These are phyloP conservation scores for Platismatia glauca DNA, from an alignment of 495 filamentous ascomycete genomes.

Conservation along the genomic window DNA sequence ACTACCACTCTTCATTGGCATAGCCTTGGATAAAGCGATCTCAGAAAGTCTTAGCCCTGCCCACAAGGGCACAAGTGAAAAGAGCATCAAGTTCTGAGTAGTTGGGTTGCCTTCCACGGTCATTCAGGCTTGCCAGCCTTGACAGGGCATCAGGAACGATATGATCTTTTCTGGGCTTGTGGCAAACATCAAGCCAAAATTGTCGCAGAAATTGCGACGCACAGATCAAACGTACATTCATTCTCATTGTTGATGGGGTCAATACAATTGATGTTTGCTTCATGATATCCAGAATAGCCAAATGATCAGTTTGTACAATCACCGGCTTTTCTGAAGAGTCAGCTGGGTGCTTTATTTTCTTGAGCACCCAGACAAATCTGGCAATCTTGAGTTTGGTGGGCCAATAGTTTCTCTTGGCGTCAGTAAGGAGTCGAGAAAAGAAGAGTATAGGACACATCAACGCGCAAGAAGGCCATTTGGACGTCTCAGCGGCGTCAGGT, in stretches of 20 bases:
- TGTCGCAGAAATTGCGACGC: slow-evolving; percentile 6
- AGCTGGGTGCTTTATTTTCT: not conserved
- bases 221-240: slow-evolving; percentile 3
- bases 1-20: no score
- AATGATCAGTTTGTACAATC: slow-evolving; percentile 4
- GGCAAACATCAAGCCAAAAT: slow-evolving; percentile 4
- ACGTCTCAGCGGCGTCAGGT: no score
- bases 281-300: not conserved
- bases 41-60: no score
- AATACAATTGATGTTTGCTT: not conserved
- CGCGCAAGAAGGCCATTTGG: not conserved
- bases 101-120: no score
- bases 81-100: no score
- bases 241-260: not conserved
- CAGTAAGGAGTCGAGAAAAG: not conserved
- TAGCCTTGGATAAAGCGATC: no score
- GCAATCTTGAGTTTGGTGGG: slow-evolving; percentile 12
- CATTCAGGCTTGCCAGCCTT: not conserved
- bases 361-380: not conserved
- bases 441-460: not conserved
- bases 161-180: slow-evolving; percentile 2
- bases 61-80: no score
- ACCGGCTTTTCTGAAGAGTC: not conserved
- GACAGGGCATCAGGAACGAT: slow-evolving; percentile 2
- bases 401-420: slow-evolving; percentile 11